phyloP scores from a whole-genome alignment of 495 filamentous ascomycete genomes.

The Penicillium arizonense region DNA sequence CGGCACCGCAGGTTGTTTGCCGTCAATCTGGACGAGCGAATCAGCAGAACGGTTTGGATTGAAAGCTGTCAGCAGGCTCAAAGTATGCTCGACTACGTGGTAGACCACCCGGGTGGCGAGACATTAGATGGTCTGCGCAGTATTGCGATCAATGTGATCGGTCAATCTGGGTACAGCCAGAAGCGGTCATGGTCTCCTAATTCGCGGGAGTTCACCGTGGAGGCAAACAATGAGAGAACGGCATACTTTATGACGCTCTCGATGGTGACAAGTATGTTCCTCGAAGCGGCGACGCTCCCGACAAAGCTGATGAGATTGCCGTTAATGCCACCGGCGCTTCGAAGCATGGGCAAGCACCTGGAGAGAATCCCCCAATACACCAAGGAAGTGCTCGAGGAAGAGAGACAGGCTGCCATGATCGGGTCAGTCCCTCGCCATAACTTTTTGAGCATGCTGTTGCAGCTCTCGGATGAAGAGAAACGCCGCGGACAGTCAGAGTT shows the following conservation, averaged over 20 bases:
- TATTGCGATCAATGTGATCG: slow-evolving; percentile 43
- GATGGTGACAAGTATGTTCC: slow-evolving; percentile 24
- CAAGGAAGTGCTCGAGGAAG: not conserved
- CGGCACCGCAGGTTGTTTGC: slow-evolving; percentile 40
- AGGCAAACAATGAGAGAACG: slow-evolving; percentile 9
- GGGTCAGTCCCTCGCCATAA: slow-evolving; percentile 18
- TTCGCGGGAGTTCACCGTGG: too few relatives aligned
- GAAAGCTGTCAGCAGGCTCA: slow-evolving; percentile 31
- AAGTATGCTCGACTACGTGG: slow-evolving; percentile 26
- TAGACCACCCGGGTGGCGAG: slow-evolving; percentile 17
- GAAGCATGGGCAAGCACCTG: slow-evolving; percentile 22
- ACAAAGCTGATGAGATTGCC: slow-evolving; percentile 21
- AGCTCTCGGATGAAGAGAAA: slow-evolving; percentile 30
- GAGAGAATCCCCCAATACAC: slow-evolving; percentile 12
- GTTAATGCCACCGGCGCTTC: slow-evolving; percentile 29
- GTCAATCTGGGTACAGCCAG: slow-evolving; percentile 35
- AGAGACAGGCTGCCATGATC: slow-evolving; percentile 22
- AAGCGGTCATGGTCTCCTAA: slow-evolving; percentile 20
- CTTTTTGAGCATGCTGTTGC: slow-evolving; percentile 38
- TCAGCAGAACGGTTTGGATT: slow-evolving; percentile 36
- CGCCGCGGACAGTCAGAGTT: too few relatives aligned
- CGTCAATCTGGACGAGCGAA: slow-evolving; percentile 38
- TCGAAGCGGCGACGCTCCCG: slow-evolving; percentile 31
- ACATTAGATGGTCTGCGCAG: slow-evolving; percentile 24
- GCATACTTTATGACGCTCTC: not conserved